These are phyloP conservation scores for Rhodotorula glutinis DNA, from an alignment of 1,284 basidiomycete species.

Conservation along the genomic window DNA sequence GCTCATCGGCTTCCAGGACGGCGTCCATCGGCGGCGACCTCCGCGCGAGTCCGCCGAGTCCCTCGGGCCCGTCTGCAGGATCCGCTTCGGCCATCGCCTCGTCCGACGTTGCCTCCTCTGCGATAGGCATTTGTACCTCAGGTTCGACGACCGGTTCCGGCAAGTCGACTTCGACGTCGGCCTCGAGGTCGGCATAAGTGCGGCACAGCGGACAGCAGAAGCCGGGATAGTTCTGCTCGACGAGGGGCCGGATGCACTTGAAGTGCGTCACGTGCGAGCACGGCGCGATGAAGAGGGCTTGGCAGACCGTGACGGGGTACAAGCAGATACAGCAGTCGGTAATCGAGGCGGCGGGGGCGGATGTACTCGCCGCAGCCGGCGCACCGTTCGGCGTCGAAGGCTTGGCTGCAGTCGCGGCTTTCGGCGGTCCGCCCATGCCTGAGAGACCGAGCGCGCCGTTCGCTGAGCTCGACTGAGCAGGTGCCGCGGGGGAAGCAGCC, in stretches of 20 bases:
- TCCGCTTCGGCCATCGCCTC: background rate
- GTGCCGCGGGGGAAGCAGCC: slow-evolving; percentile 47
- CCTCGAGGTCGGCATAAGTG: slow-evolving; percentile 84
- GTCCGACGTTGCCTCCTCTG: background rate
- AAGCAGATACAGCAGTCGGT: slow-evolving; percentile 95
- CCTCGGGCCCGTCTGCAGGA: slow-evolving; percentile 6
- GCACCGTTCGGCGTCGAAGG: background rate
- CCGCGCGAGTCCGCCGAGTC: background rate
- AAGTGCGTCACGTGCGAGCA: slow-evolving; percentile 83
- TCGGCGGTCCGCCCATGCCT: background rate
- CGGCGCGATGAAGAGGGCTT: slow-evolving; percentile 88
- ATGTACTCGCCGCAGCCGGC: slow-evolving; percentile 21
- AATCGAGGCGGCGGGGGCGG: slow-evolving; percentile 51
- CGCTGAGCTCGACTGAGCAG: slow-evolving; percentile 27
- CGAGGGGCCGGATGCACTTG: slow-evolving; percentile 92
- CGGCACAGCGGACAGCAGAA: slow-evolving; percentile 91
- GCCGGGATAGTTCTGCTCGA: slow-evolving; percentile 81
- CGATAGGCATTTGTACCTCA: background rate
- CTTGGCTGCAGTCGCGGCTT: background rate
- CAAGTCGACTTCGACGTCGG: slow-evolving; percentile 75
- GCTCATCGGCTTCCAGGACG: slow-evolving; percentile 40
- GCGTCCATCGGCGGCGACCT: slow-evolving; percentile 15
- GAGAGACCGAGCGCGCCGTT: background rate
- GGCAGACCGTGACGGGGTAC: slow-evolving; percentile 88
- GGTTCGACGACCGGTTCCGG: slow-evolving; percentile 25